A percentile compares a stretch with the other conserved stretches of the same genome.
Conservation (phyloP, 1,139 yeast species). For the Yamadazyma conglobata region DNA sequence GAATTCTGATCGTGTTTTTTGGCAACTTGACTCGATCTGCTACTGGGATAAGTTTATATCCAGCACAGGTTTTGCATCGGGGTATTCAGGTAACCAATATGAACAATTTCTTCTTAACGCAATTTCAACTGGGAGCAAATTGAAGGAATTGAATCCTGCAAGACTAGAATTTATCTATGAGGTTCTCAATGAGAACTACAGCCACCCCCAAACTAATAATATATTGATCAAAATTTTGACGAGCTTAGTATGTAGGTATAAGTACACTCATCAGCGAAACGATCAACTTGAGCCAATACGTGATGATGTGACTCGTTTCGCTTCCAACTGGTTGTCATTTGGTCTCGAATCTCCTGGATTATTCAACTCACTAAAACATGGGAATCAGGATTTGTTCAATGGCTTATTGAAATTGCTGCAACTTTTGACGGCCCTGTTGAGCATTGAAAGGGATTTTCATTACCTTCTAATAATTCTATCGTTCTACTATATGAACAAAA, state of each 20-base stretch:
- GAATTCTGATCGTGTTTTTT: slow-evolving; percentile 19
- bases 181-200: slow-evolving; percentile 14
- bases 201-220: slow-evolving; percentile 23
- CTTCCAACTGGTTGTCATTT: slow-evolving; percentile 29
- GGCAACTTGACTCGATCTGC: slow-evolving; percentile 25
- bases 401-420: slow-evolving; percentile 15
- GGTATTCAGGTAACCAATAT: slow-evolving; percentile 9
- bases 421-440: slow-evolving; percentile 2
- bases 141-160: slow-evolving; percentile 2
- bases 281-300: not conserved
- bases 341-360: slow-evolving; percentile 17
- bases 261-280: not conserved
- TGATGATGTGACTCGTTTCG: slow-evolving; percentile 1
- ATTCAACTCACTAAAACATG: slow-evolving; percentile 29
- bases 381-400: slow-evolving; percentile 29
- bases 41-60: slow-evolving; percentile 31
- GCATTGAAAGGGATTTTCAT: slow-evolving; percentile 1
- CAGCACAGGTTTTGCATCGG: slow-evolving; percentile 11
- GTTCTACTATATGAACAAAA: slow-evolving; percentile 3
- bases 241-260: slow-evolving; percentile 10
- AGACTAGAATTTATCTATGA: slow-evolving; percentile 1
- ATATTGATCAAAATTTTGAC: slow-evolving; percentile 22
- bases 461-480: slow-evolving; percentile 5
- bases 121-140: slow-evolving; percentile 5
- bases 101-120: slow-evolving; percentile 11